Conservation (phyloP, 2,329 filamentous ascomycete species). For the Trichoderma breve region DNA sequence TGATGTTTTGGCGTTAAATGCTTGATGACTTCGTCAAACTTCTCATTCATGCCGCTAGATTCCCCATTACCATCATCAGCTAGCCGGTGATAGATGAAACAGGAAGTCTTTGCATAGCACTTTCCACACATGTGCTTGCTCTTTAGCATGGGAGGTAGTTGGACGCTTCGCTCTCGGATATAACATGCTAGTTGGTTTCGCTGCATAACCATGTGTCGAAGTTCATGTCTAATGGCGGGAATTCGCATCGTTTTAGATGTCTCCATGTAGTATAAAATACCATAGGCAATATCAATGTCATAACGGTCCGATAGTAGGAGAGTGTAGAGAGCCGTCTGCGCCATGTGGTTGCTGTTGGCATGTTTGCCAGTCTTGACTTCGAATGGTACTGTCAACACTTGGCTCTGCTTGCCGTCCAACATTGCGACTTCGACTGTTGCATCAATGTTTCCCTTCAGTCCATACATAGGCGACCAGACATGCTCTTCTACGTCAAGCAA, state of each 20-base stretch:
- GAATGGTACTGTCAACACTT: slow-evolving; percentile 81
- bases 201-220: slow-evolving; percentile 95
- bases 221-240: slow-evolving; percentile 78
- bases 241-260: slow-evolving; percentile 82
- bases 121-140: slow-evolving; percentile 77
- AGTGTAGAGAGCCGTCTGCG: slow-evolving; percentile 93
- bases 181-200: slow-evolving; percentile 86
- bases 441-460: slow-evolving; percentile 95
- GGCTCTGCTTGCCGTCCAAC: slow-evolving; percentile 62
- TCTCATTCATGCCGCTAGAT: slow-evolving; percentile 74
- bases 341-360: slow-evolving; percentile 77
- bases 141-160: slow-evolving; percentile 82
- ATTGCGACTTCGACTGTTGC: slow-evolving; percentile 89
- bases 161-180: slow-evolving; percentile 73
- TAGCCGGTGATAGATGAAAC: slow-evolving; percentile 91
- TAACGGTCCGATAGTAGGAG: slow-evolving; percentile 90
- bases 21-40: slow-evolving; percentile 76
- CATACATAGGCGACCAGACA: slow-evolving; percentile 97
- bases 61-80: slow-evolving; percentile 80
- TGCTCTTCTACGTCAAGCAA: slow-evolving; percentile 96
- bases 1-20: slow-evolving; percentile 73
- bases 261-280: slow-evolving; percentile 93
- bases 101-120: slow-evolving; percentile 88
- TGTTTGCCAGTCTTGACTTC: slow-evolving; percentile 94
- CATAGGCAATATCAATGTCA: slow-evolving; percentile 85